phyloP scores from a whole-genome alignment of 1,284 basidiomycete species.

The Ganoderma sp. region DNA sequence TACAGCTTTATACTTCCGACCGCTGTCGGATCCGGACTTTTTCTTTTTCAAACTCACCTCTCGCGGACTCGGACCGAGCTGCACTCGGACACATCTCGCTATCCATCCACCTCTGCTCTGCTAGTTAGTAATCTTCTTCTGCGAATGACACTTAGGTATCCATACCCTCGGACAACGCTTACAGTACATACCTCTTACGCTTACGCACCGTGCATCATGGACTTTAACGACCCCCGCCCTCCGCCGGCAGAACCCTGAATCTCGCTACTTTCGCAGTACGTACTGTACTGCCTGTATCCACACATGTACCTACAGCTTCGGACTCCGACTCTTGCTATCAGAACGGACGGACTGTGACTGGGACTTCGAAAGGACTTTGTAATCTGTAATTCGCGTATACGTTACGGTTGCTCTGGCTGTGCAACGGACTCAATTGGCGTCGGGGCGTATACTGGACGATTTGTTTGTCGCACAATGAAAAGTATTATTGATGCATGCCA shows the following conservation, averaged over 20 bases:
- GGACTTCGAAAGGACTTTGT: constrained; percentile 2
- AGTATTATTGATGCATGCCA: neutral
- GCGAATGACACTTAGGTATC: neutral
- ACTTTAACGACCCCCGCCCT: neutral
- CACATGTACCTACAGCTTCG: neutral
- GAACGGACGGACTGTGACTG: neutral
- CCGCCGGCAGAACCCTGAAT: neutral
- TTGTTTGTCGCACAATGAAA: neutral
- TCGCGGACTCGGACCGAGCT: neutral
- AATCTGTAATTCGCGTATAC: neutral
- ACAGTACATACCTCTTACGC: constrained; percentile 5
- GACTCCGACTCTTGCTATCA: neutral
- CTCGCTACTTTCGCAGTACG: neutral
- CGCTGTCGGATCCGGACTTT: neutral
- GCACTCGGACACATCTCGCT: neutral
- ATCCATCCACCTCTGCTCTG: neutral
- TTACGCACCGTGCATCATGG: neutral
- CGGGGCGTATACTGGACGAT: neutral
- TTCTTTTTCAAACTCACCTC: neutral
- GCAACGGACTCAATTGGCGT: neutral
- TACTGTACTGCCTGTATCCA: neutral
- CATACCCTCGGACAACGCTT: neutral
- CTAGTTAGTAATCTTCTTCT: neutral
- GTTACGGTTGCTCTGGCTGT: neutral
- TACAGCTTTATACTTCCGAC: constrained; percentile 7